These are phyloP conservation scores for Aspergillus tubingensis DNA, from an alignment of 2,329 filamentous ascomycete species.

Conservation along the genomic window DNA sequence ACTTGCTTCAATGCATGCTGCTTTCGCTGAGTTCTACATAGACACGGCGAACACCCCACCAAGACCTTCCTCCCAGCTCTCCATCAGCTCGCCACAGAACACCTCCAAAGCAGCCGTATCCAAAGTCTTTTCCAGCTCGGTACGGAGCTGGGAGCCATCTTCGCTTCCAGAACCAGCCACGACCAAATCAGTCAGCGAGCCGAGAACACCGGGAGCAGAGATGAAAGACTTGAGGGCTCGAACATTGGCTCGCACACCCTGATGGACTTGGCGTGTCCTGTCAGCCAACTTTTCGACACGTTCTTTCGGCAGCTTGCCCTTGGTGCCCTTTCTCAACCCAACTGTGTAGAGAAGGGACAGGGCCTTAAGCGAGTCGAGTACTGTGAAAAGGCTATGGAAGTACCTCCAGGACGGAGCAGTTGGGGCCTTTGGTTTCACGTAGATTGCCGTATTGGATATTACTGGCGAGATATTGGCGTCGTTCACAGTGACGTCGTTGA, in stretches of 20 bases:
- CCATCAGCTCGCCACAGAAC: slow-evolving; percentile 48
- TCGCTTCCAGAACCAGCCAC: slow-evolving; percentile 28
- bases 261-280: slow-evolving; percentile 31
- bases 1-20: background rate
- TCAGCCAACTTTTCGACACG: slow-evolving; percentile 32
- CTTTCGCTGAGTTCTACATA: slow-evolving; percentile 23
- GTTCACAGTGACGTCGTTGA: slow-evolving; percentile 23
- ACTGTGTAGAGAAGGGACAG: slow-evolving; percentile 36
- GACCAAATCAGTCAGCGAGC: slow-evolving; percentile 43
- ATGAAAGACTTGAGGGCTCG: slow-evolving; percentile 41
- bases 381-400: slow-evolving; percentile 40
- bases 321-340: slow-evolving; percentile 35
- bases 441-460: slow-evolving; percentile 28
- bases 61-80: slow-evolving; percentile 51
- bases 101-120: slow-evolving; percentile 44
- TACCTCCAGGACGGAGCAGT: slow-evolving; percentile 45
- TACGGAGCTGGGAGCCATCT: slow-evolving; percentile 30
- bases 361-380: slow-evolving; percentile 46
- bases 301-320: slow-evolving; percentile 38
- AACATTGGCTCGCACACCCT: slow-evolving; percentile 38
- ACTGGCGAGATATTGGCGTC: slow-evolving; percentile 24
- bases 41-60: slow-evolving; percentile 40
- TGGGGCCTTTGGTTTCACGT: slow-evolving; percentile 25
- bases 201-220: slow-evolving; percentile 44
- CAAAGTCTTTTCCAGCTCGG: slow-evolving; percentile 37